phyloP scores from a whole-genome alignment of 768 basidiomycete species.

The Pulveroboletus ravenelii region DNA sequence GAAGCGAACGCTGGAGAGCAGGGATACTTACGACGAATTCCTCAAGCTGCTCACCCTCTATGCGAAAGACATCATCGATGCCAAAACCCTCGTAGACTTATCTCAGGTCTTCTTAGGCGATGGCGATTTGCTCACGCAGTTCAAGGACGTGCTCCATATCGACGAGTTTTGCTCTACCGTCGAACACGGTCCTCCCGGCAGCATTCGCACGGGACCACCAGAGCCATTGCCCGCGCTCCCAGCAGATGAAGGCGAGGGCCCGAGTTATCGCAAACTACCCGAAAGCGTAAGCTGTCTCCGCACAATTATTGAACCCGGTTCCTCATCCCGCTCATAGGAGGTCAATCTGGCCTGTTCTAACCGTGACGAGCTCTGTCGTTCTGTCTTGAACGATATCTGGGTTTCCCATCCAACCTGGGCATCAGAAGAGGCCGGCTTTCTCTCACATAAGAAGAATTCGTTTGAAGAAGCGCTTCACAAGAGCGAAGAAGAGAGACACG shows the following conservation, averaged over 20 bases:
- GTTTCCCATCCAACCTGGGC: constrained; percentile 99
- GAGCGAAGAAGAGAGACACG: constrained; percentile 96
- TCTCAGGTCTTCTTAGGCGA: constrained; percentile 81
- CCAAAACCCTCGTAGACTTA: constrained; percentile 73
- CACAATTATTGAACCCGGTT: background rate
- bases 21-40: constrained; percentile 87
- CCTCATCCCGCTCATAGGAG: constrained; percentile 51
- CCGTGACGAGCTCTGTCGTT: constrained; percentile 89
- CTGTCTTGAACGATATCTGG: constrained; percentile 96
- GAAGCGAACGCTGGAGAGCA: constrained; percentile 70
- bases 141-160: constrained; percentile 82
- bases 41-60: constrained; percentile 89
- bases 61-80: constrained; percentile 87
- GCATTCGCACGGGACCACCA: constrained; percentile 69
- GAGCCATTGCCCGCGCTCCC: constrained; percentile 76
- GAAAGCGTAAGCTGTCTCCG: constrained; percentile 61
- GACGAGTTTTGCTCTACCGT: constrained; percentile 58
- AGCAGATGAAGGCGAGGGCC: constrained; percentile 82
- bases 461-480: constrained; percentile 96
- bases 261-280: constrained; percentile 89
- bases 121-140: constrained; percentile 72
- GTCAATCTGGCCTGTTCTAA: constrained; percentile 87
- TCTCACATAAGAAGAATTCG: constrained; percentile 93
- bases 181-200: constrained; percentile 72
- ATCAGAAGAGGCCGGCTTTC: constrained; percentile 91